Percentiles rank a stretch among this genome's conserved stretches.
These are phyloP conservation scores for Wolfiporia cocos DNA, from an alignment of 1,284 basidiomycete species.

Conservation along the genomic window DNA sequence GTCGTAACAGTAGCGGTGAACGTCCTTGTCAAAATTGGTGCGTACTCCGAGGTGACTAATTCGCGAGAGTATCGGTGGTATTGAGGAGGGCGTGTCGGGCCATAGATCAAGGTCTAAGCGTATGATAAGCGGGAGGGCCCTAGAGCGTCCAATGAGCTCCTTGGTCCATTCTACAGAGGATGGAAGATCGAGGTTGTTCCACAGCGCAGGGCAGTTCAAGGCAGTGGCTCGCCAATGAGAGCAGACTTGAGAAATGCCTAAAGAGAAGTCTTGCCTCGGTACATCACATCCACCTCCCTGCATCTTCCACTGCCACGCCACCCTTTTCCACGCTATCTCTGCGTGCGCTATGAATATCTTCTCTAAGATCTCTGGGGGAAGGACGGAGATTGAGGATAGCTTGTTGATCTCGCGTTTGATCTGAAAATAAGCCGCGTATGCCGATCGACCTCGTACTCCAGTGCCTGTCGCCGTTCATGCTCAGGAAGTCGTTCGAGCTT, in stretches of 20 bases:
- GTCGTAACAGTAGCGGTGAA: too few species aligned
- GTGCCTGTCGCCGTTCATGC: too few species aligned
- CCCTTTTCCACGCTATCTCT: too few species aligned
- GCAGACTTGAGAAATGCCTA: background rate
- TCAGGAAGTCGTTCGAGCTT: too few species aligned
- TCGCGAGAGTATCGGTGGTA: too few species aligned
- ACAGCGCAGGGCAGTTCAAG: slow-evolving; percentile 1
- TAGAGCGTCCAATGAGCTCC: background rate
- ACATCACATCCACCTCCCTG: background rate
- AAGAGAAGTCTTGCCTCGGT: background rate
- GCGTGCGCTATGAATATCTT: background rate
- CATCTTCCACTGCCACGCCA: too few species aligned
- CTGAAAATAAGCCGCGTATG: too few species aligned
- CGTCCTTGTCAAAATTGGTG: too few species aligned
- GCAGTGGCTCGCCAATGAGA: background rate
- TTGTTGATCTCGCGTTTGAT: too few species aligned
- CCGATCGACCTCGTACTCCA: too few species aligned
- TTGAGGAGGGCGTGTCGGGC: too few species aligned
- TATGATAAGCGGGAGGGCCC: background rate
- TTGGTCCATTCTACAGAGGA: background rate
- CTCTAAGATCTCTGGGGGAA: background rate
- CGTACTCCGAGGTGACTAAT: too few species aligned
- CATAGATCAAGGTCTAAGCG: background rate
- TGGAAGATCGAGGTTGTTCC: background rate
- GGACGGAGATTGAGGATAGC: background rate